A percentile compares a stretch with the other conserved stretches of the same genome.
These are phyloP conservation scores for Phytophthora ohioensis DNA, from an alignment of 352 stramenopile genomes.

Conservation along the genomic window DNA sequence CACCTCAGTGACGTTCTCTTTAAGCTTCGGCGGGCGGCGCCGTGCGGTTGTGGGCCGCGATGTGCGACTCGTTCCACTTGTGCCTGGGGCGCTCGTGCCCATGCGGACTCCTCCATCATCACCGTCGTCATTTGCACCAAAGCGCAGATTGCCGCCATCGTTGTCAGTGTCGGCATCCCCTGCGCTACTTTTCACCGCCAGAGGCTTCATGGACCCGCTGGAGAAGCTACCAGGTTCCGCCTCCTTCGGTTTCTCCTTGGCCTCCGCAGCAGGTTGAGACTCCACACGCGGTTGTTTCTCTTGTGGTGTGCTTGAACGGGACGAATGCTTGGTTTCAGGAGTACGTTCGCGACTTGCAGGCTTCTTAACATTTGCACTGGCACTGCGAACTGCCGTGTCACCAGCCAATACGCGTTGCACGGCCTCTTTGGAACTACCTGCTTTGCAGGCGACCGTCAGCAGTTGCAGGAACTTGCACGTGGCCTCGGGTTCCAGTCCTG, in stretches of 20 bases:
- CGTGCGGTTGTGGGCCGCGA: slow-evolving; percentile 87
- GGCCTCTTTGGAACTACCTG: slow-evolving; percentile 68
- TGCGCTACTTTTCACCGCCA: slow-evolving; percentile 48
- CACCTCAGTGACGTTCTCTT: slow-evolving; percentile 88
- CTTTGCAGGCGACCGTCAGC: slow-evolving; percentile 79
- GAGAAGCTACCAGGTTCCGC: slow-evolving; percentile 57
- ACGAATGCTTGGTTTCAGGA: slow-evolving; percentile 65
- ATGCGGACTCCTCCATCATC: slow-evolving; percentile 36
- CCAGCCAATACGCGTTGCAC: slow-evolving; percentile 78
- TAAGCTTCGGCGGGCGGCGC: slow-evolving; percentile 87
- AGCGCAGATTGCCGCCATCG: slow-evolving; percentile 55
- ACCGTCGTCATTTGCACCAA: slow-evolving; percentile 50
- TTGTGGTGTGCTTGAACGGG: slow-evolving; percentile 61
- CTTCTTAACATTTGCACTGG: slow-evolving; percentile 47
- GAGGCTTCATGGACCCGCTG: slow-evolving; percentile 56
- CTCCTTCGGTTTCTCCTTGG: slow-evolving; percentile 48
- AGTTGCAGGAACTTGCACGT: slow-evolving; percentile 96
- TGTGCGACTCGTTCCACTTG: slow-evolving; percentile 71
- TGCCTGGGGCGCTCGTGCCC: slow-evolving; percentile 45
- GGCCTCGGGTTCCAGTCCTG: slow-evolving; percentile 93
- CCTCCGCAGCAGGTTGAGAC: slow-evolving; percentile 31
- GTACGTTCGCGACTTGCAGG: slow-evolving; percentile 54
- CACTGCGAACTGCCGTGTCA: slow-evolving; percentile 53
- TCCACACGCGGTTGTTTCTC: slow-evolving; percentile 55
- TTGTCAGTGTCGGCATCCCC: slow-evolving; percentile 57